Evolutionary conservation across 2,329 filamentous ascomycete genomes (phyloP).

Genomic region (Pyrenophora teres): DNA sequence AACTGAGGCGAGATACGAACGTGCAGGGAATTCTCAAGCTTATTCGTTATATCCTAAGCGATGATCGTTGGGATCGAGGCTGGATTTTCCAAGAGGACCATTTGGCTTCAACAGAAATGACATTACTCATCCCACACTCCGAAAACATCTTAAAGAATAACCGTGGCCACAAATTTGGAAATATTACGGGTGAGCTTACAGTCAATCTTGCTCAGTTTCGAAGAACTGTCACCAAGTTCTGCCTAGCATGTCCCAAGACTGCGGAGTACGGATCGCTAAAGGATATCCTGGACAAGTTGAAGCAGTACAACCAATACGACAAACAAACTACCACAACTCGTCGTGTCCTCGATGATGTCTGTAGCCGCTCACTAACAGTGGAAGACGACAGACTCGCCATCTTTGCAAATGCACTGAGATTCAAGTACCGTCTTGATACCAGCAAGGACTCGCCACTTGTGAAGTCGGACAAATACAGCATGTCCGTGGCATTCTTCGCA

Average conservation of each 20-base stretch:
- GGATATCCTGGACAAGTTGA: slow-evolving; percentile 21
- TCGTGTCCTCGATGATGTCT: slow-evolving; percentile 23
- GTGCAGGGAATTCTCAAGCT: slow-evolving; percentile 12
- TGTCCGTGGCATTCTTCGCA: slow-evolving; percentile 19
- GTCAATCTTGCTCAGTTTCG: slow-evolving; percentile 17
- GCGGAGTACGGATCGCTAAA: slow-evolving; percentile 3
- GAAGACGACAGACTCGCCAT: slow-evolving; percentile 23
- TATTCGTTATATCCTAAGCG: slow-evolving; percentile 19
- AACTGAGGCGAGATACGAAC: background rate
- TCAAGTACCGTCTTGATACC: slow-evolving; percentile 17
- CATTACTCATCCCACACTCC: slow-evolving; percentile 19
- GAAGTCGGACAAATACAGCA: slow-evolving; percentile 9
- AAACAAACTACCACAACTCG: slow-evolving; percentile 20
- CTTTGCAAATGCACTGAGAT: slow-evolving; percentile 21
- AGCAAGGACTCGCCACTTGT: slow-evolving; percentile 1
- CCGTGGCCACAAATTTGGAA: slow-evolving; percentile 4
- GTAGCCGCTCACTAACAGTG: slow-evolving; percentile 14
- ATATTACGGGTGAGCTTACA: slow-evolving; percentile 16
- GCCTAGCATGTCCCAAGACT: slow-evolving; percentile 12
- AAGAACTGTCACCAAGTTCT: slow-evolving; percentile 23
- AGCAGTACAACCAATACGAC: slow-evolving; percentile 27
- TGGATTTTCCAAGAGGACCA: slow-evolving; percentile 35
- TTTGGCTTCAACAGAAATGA: slow-evolving; percentile 20
- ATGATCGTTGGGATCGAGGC: slow-evolving; percentile 24
- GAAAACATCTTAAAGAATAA: background rate